phyloP scores from a whole-genome alignment of 257 asterid genomes.

The Anisodus tanguticus region DNA sequence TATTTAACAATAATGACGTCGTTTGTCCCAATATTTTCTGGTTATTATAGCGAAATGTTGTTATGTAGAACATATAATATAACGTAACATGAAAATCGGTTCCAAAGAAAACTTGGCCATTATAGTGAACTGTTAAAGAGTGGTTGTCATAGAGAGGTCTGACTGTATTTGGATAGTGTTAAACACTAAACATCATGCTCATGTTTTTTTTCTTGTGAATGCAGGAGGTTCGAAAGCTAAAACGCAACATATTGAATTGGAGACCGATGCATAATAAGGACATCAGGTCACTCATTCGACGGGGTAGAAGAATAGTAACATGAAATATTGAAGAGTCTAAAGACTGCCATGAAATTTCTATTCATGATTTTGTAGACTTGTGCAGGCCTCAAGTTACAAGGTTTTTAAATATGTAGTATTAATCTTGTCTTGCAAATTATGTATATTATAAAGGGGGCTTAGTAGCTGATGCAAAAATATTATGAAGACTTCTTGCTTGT shows the following conservation, averaged over 20 bases:
- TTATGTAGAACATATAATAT: too few species aligned
- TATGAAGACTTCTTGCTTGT: too few species aligned
- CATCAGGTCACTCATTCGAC: conserved; percentile 48
- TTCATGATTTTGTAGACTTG: background rate
- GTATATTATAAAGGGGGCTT: background rate
- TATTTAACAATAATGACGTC: too few species aligned
- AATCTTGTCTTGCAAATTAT: background rate
- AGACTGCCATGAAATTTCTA: background rate
- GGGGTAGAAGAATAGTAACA: conserved; percentile 49
- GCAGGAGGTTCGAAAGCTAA: conserved; percentile 54
- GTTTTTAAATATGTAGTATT: background rate
- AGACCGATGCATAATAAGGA: conserved; percentile 50
- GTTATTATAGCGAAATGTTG: too few species aligned
- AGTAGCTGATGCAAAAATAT: too few species aligned
- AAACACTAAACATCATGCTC: background rate
- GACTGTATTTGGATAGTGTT: background rate
- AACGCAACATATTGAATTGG: conserved; percentile 50
- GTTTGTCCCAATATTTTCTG: too few species aligned
- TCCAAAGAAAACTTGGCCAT: too few species aligned
- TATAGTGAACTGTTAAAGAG: too few species aligned
- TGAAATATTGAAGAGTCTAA: background rate
- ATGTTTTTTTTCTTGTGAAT: background rate
- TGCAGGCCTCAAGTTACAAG: conserved; percentile 8
- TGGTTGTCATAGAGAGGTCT: too few species aligned
- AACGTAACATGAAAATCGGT: too few species aligned